phyloP scores from a whole-genome alignment of 108 stramenopile genomes.

The Skeletonema marinoi region DNA sequence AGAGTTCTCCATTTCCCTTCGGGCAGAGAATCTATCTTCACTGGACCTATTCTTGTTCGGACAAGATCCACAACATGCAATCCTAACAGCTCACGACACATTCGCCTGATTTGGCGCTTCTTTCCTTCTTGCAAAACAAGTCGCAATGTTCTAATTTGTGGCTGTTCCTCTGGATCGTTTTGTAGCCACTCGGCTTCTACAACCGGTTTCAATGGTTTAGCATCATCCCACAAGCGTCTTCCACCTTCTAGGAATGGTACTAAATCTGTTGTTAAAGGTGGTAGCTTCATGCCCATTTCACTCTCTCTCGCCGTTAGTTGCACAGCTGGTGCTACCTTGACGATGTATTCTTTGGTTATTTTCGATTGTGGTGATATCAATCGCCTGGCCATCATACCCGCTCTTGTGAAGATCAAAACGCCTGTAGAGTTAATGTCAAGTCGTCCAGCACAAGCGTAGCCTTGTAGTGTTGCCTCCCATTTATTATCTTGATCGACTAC shows the following conservation, averaged over 20 bases:
- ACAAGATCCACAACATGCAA: constrained; percentile 61
- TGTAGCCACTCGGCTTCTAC: constrained; percentile 61
- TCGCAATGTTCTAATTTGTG: constrained; percentile 36
- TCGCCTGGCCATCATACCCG: constrained; percentile 71
- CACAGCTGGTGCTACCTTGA: constrained; percentile 53
- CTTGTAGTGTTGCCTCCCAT: constrained; percentile 30
- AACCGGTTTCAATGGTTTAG: constrained; percentile 57
- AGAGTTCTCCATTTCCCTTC: constrained; percentile 65
- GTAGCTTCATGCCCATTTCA: constrained; percentile 46
- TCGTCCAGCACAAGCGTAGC: constrained; percentile 74
- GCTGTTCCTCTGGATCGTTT: not conserved
- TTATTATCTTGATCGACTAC: not conserved
- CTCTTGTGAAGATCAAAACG: constrained; percentile 68
- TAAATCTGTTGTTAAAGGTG: constrained; percentile 47
- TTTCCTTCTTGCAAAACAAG: constrained; percentile 75
- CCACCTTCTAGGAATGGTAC: constrained; percentile 46
- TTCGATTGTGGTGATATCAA: constrained; percentile 50
- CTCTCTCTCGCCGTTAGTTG: constrained; percentile 42
- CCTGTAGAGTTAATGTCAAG: constrained; percentile 78
- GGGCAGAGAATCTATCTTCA: constrained; percentile 55
- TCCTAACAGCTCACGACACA: constrained; percentile 72
- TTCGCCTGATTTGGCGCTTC: constrained; percentile 81
- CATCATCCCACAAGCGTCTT: constrained; percentile 39
- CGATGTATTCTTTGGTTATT: constrained; percentile 84
- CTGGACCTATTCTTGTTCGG: constrained; percentile 67